Evolutionary conservation across 2,329 filamentous ascomycete species (phyloP).

Genomic region (Ceratocystis destructans): DNA sequence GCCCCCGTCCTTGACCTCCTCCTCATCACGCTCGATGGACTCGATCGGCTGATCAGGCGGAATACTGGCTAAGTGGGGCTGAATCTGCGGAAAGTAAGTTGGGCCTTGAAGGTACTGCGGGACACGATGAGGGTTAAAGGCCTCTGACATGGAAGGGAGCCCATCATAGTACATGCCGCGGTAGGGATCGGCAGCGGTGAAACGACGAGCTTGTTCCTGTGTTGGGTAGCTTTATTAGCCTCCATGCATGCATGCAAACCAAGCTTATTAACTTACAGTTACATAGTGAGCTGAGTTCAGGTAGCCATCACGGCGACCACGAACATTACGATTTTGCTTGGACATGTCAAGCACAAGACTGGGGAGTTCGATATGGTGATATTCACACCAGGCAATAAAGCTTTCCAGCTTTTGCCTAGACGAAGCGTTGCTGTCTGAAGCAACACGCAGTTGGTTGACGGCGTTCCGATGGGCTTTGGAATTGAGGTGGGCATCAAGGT

Average conservation of each 20-base stretch:
- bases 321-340: neutral
- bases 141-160: slow-evolving; percentile 4
- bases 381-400: slow-evolving; percentile 14
- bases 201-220: slow-evolving; percentile 14
- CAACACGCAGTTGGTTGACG: neutral
- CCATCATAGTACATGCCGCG: slow-evolving; percentile 16
- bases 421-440: neutral
- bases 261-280: slow-evolving; percentile 7
- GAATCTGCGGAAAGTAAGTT: neutral
- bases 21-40: neutral
- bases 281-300: slow-evolving; percentile 13
- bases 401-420: slow-evolving; percentile 1
- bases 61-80: neutral
- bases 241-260: neutral
- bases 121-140: neutral
- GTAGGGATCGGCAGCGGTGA: slow-evolving; percentile 14
- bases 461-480: slow-evolving; percentile 5
- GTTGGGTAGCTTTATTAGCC: neutral
- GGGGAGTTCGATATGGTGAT: slow-evolving; percentile 8
- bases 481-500: slow-evolving; percentile 4
- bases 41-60: neutral
- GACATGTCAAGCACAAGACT: neutral
- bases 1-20: neutral
- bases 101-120: neutral
- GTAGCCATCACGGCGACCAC: slow-evolving; percentile 15